Evolutionary conservation across 1,284 basidiomycete species (phyloP).

Genomic region (Taiwanofungus camphoratus): DNA sequence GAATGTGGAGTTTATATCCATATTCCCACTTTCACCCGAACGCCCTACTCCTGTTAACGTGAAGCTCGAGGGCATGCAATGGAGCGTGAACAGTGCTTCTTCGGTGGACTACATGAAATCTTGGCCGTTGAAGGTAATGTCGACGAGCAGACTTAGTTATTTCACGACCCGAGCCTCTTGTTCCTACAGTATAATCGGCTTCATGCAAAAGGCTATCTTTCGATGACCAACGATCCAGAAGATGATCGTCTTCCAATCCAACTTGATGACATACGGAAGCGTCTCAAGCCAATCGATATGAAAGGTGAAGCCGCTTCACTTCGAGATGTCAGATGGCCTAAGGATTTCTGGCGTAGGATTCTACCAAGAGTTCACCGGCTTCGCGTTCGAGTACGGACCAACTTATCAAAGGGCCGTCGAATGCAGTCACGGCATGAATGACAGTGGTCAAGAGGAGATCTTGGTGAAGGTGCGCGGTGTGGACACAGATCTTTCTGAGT

Average conservation of each 20-base stretch:
- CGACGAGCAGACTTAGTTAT: too few species aligned
- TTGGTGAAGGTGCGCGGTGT: conserved; percentile 11
- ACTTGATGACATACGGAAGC: conserved; percentile 4
- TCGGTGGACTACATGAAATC: conserved; percentile 1
- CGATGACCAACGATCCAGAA: background rate
- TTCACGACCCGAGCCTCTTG: too few species aligned
- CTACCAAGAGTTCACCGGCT: conserved; percentile 10
- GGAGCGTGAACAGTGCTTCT: conserved; percentile 21
- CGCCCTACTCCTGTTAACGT: conserved; percentile 25
- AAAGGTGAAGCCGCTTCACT: conserved; percentile 7
- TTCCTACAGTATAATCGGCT: conserved; percentile 4
- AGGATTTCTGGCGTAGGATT: conserved; percentile 11
- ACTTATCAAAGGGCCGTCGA: conserved; percentile 8
- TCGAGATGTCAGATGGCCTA: too few species aligned
- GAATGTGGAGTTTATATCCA: conserved; percentile 21
- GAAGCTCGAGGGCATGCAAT: conserved; percentile 22
- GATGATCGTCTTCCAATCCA: background rate
- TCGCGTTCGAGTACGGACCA: conserved; percentile 14
- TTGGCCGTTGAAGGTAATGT: conserved; percentile 5
- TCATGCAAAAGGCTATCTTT: conserved; percentile 4
- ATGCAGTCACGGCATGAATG: conserved; percentile 4
- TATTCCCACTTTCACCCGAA: conserved; percentile 25
- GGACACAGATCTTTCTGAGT: conserved; percentile 6
- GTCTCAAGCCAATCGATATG: conserved; percentile 7
- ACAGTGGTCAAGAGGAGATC: conserved; percentile 7